Evolutionary conservation across 345 rosid genomes (phyloP).

Genomic region (Linum tenue): DNA sequence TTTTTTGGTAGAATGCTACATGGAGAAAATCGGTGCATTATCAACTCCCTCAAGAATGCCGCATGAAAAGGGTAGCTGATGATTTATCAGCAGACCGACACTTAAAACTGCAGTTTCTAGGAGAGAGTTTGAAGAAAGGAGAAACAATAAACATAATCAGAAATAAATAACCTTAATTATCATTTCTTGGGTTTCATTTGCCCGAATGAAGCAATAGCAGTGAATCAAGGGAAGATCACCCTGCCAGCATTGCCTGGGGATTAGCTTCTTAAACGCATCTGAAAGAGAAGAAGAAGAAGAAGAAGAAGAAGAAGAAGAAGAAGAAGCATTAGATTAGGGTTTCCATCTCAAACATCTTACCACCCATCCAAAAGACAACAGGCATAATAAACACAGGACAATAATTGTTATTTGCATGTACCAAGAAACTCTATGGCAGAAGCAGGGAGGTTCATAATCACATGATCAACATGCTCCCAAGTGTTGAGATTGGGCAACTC

Average conservation of each 20-base stretch:
- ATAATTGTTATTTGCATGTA: slow-evolving; percentile 13
- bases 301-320: no score
- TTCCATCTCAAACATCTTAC: neutral
- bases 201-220: slow-evolving; percentile 85
- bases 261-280: slow-evolving; percentile 63
- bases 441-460: slow-evolving; percentile 98
- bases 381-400: neutral
- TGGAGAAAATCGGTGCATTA: no score
- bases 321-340: neutral
- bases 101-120: neutral
- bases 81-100: no score
- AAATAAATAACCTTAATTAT: slow-evolving; percentile 37
- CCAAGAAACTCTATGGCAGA: slow-evolving; percentile 85
- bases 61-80: no score
- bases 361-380: neutral
- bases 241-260: slow-evolving; percentile 54
- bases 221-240: slow-evolving; percentile 73
- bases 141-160: no score
- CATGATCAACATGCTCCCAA: slow-evolving; percentile 89
- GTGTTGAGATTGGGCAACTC: slow-evolving; percentile 43
- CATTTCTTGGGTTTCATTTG: slow-evolving; percentile 57
- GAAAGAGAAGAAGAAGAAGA: slow-evolving; percentile 14
- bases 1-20: neutral
- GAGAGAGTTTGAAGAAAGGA: slow-evolving; percentile 2
- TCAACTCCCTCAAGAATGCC: no score